Base-by-base conservation (phyloP, 1,284 basidiomycete species). In the Gymnopus androsaceus region DNA sequence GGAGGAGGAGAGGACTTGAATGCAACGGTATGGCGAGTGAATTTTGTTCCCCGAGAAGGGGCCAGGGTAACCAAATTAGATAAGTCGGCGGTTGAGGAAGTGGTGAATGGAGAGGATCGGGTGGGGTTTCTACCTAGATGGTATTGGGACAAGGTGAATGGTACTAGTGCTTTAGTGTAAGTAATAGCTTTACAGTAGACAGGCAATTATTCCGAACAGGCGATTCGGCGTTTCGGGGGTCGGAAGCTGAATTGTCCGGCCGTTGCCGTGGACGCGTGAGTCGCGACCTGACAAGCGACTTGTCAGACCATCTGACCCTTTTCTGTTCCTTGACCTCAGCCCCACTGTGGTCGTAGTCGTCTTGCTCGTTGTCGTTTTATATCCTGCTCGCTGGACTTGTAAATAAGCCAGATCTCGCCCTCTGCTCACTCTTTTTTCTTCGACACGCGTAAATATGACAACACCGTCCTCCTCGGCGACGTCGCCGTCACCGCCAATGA, bases 401-500 rank as follows among this genome's bases (percentile, higher is more conserved):
- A 27, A 36, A 19, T 17, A 7, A 38, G 15, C 11, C n/a, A 17
- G 15, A 25, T 25, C 6, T 17, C 14, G 23, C 14, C 25, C 33
- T 34, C 27, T 62, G n/a, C 12, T 31, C 59, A 52, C 45, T 58
- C 58, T 44, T 61, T 61, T 48, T 54, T 38, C 46, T n/a, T 31
- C 27, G 27, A 56, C 59, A 57, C 74, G 72, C 75, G 75, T 76
- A 75, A 73, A 67, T 63, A 90, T 90, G 87, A 83, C 87, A 64
- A 85, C 88, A 34, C 85, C 88, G 47, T 82, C 87, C 56, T 90
- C 88, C 60, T 87, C 87, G 58, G 79, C 84, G 64, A 90, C 88
- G 65, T 89, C 88, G 56, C 83, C 85, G 64, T 90, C 88, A 51
- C 88, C 88, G 23, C 83, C 85, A 59, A 76, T 83, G 69, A 69